These are phyloP conservation scores for Boletellus sp. DNA, from an alignment of 768 basidiomycete species.

Conservation along the genomic window DNA sequence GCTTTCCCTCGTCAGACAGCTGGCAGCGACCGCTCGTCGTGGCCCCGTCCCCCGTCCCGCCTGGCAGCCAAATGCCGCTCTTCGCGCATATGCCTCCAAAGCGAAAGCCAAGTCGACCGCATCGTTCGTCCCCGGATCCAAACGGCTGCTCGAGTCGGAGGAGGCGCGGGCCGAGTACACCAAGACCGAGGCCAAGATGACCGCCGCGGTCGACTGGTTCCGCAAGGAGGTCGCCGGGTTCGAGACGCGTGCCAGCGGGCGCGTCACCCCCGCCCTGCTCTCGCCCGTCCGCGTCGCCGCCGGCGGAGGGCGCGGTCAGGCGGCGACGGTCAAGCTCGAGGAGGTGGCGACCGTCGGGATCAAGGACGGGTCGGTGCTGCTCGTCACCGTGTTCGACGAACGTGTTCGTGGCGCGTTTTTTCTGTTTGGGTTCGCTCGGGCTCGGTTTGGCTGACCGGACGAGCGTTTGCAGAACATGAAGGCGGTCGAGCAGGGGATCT, in stretches of 20 bases:
- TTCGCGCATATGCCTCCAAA: slow-evolving; percentile 29
- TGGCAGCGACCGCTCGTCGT: neutral
- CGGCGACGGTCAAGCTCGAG: slow-evolving; percentile 45
- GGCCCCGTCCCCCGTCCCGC: neutral
- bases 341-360: slow-evolving; percentile 81
- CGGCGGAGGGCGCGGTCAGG: slow-evolving; percentile 31
- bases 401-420: slow-evolving; percentile 44
- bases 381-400: slow-evolving; percentile 78
- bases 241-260: slow-evolving; percentile 70
- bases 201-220: slow-evolving; percentile 63
- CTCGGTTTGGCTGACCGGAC: slow-evolving; percentile 6
- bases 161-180: slow-evolving; percentile 56
- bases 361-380: slow-evolving; percentile 66
- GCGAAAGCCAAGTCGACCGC: slow-evolving; percentile 47
- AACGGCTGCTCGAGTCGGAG: slow-evolving; percentile 53
- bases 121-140: slow-evolving; percentile 63
- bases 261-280: slow-evolving; percentile 70
- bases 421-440: slow-evolving; percentile 8
- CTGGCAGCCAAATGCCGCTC: neutral
- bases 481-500: slow-evolving; percentile 69
- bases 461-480: slow-evolving; percentile 68
- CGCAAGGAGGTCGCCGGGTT: slow-evolving; percentile 70
- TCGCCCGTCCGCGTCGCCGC: slow-evolving; percentile 58
- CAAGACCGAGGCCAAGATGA: slow-evolving; percentile 64
- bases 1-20: neutral